A percentile compares a stretch with the other conserved stretches of the same genome.
Conservation (phyloP, 306 rosid species). For the Calophaca sinica region DNA sequence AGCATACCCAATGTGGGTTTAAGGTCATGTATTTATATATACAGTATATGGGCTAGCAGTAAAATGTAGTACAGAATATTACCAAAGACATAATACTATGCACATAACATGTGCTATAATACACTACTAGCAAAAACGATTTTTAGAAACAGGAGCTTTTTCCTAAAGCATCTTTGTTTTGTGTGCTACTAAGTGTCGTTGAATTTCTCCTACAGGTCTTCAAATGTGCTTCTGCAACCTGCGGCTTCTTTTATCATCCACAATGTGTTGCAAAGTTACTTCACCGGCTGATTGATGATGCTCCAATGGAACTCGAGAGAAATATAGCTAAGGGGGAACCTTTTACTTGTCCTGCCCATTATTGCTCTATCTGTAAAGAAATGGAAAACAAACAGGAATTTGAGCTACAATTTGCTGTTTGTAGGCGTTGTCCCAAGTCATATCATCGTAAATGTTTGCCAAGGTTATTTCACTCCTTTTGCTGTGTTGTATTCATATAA, state of each 20-base stretch:
- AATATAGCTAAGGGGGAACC: constrained; percentile 71
- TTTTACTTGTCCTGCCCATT: constrained; percentile 86
- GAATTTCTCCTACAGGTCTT: constrained; percentile 69
- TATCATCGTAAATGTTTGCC: constrained; percentile 97
- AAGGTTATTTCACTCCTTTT: constrained; percentile 54
- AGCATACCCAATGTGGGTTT: not conserved
- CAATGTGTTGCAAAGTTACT: constrained; percentile 72
- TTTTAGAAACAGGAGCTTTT: not conserved
- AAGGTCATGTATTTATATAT: constrained; percentile 1
- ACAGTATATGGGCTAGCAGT: not conserved
- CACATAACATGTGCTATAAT: not conserved
- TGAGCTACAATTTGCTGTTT: constrained; percentile 80
- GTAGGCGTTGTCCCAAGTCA: constrained; percentile 93
- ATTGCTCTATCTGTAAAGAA: constrained; percentile 75
- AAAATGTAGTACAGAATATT: not conserved
- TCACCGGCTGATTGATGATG: constrained; percentile 52
- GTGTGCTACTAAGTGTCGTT: constrained; percentile 39
- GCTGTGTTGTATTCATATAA: constrained; percentile 5
- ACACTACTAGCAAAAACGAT: not conserved
- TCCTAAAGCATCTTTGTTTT: constrained; percentile 9
- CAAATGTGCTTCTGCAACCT: constrained; percentile 83
- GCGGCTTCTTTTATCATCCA: constrained; percentile 93
- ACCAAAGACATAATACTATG: not conserved
- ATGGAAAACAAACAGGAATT: constrained; percentile 71
- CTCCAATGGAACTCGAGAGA: constrained; percentile 63